Conservation (phyloP, 768 basidiomycete species). For the Termitomyces titanicus region DNA sequence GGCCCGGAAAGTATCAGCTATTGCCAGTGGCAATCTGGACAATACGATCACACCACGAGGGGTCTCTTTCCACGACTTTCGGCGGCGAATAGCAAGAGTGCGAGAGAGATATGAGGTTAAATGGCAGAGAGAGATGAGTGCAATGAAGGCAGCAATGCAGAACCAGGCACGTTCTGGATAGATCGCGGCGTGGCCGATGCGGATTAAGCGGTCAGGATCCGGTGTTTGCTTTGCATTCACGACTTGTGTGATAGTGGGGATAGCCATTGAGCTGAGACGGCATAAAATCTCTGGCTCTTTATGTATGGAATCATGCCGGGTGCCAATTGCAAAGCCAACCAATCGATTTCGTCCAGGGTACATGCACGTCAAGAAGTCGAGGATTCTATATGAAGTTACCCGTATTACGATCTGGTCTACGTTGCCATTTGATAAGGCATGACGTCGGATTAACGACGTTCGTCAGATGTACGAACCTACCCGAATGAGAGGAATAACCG, state of each 20-base stretch:
- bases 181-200: conserved; percentile 3
- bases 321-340: background rate
- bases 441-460: background rate
- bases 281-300: background rate
- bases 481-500: background rate
- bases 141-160: conserved; percentile 16
- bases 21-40: conserved; percentile 12
- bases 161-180: conserved; percentile 17
- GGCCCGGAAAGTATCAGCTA: conserved; percentile 13
- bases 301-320: background rate
- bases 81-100: background rate
- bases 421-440: background rate
- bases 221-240: background rate
- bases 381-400: background rate
- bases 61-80: background rate
- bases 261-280: background rate
- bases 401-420: too few species aligned
- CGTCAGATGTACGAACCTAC: background rate
- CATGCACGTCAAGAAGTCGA: background rate
- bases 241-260: background rate
- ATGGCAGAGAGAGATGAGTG: conserved; percentile 8
- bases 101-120: background rate
- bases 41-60: background rate
- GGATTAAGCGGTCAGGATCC: conserved; percentile 6
- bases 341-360: too few species aligned